Base-by-base conservation (phyloP, 805 yeast genomes). In the Ogataea minuta region DNA sequence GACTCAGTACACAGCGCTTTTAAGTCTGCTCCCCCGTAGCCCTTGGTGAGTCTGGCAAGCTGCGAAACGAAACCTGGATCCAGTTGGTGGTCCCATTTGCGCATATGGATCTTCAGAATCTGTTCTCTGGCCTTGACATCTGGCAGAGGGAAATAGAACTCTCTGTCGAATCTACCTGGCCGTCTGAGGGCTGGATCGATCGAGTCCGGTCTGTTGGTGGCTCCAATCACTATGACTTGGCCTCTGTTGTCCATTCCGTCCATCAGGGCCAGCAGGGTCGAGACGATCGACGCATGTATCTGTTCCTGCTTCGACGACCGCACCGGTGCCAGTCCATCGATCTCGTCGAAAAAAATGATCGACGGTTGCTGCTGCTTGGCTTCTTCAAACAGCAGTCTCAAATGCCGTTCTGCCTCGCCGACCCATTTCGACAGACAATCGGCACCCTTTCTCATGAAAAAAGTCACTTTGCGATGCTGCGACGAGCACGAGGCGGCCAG, bases 201-300 rank as follows among this genome's bases (percentile, higher is more conserved):
- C 0, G 97, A 85, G 64, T 93, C 98, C 0, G 99, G 99, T 56
- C 99, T 71, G 64, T 93, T 93, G 0, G 99, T 93, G 1, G 99
- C 99, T 43, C 99, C 99, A 52, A 93, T 90, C 2, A 93, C 96
- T 48, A 93, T 91, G 13, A 93, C 98, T 59, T 93, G 98, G 6
- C 99, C 99, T 59, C 98, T 78, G 52, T 89, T 89, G 60, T 91
- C 98, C 98, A 93, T 93, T 53, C 99, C 99, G 62, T 93, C 99
- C 99, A 93, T 93, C 36, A 93, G 67, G 0, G 99, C 98, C 48
- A 93, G 74, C 54, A 93, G 67, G 0, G 99, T 93, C 4, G 97
- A 89, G 2, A 93, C 99, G 44, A 93, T 93, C 46, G 95, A 84
- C 3, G 99, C 96, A 63, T 93, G 99, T 44, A 93, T 93, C 63